Percentiles rank a stretch among this genome's conserved stretches.
phyloP scores from a whole-genome alignment of 257 asterid species.

The Leptodermis oblonga region DNA sequence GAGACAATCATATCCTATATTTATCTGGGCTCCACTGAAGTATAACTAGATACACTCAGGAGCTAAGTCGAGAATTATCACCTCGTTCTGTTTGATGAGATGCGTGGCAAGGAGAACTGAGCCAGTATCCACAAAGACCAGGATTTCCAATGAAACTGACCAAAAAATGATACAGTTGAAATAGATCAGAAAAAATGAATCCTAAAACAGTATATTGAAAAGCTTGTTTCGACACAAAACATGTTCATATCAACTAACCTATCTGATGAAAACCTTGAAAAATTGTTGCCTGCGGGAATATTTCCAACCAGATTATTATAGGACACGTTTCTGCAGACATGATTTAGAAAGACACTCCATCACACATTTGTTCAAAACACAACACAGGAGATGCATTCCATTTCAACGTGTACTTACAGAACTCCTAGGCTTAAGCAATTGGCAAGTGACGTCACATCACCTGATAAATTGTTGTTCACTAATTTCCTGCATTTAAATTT shows the following conservation, averaged over 20 bases:
- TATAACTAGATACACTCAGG: background rate
- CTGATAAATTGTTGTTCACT: constrained; percentile 79
- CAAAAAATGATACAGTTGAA: background rate
- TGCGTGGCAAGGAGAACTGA: constrained; percentile 52
- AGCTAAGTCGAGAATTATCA: constrained; percentile 8
- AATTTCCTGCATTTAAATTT: constrained; percentile 42
- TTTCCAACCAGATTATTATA: constrained; percentile 72
- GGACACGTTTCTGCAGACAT: constrained; percentile 67
- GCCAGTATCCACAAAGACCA: constrained; percentile 83
- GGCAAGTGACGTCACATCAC: constrained; percentile 65
- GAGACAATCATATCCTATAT: too few species aligned
- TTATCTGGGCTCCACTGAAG: background rate
- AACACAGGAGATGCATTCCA: background rate
- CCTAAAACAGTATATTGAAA: background rate
- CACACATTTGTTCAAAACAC: too few species aligned
- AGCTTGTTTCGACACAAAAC: background rate
- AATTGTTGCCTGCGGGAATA: constrained; percentile 82
- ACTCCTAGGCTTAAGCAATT: constrained; percentile 64
- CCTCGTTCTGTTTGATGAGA: constrained; percentile 65
- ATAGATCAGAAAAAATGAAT: background rate
- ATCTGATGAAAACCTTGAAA: constrained; percentile 80
- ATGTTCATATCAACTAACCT: constrained; percentile 25
- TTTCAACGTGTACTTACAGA: constrained; percentile 48
- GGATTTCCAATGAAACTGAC: constrained; percentile 81
- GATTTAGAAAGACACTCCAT: background rate